These are phyloP conservation scores for Zygosaccharomyces sapae DNA, from an alignment of 1,139 yeast species.

Conservation along the genomic window DNA sequence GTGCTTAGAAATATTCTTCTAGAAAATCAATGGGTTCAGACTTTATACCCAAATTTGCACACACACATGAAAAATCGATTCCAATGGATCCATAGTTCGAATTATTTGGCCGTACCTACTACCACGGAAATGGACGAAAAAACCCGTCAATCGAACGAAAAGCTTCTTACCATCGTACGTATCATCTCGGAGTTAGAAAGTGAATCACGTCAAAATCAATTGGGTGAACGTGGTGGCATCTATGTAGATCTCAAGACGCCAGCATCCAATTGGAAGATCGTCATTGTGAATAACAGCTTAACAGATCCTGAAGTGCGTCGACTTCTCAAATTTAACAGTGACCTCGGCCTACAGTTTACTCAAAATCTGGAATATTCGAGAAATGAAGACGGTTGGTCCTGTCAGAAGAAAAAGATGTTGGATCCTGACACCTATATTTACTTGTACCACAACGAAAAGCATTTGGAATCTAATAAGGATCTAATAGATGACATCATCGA, in stretches of 20 bases:
- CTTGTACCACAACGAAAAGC: slow-evolving; percentile 17
- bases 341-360: slow-evolving; percentile 19
- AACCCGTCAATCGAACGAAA: slow-evolving; percentile 5
- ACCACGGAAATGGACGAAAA: neutral
- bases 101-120: neutral
- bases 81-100: neutral
- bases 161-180: slow-evolving; percentile 8
- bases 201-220: slow-evolving; percentile 11
- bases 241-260: slow-evolving; percentile 10
- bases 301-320: slow-evolving; percentile 13
- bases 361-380: slow-evolving; percentile 15
- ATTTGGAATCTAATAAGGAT: slow-evolving; percentile 9
- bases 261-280: slow-evolving; percentile 18
- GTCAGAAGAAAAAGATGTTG: slow-evolving; percentile 21
- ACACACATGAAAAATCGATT: slow-evolving; percentile 7
- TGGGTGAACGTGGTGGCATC: slow-evolving; percentile 5
- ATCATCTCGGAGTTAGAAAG: slow-evolving; percentile 12
- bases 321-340: slow-evolving; percentile 14
- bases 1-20: slow-evolving; percentile 15
- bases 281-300: slow-evolving; percentile 13
- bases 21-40: slow-evolving; percentile 14
- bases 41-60: slow-evolving; percentile 20
- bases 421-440: slow-evolving; percentile 21
- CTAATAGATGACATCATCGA: slow-evolving; percentile 11
- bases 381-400: slow-evolving; percentile 14